Evolutionary conservation across 31 red algal species (phyloP), one percentile per base, ranked within the genome.

Genomic region (Endocladia muricata): DNA sequence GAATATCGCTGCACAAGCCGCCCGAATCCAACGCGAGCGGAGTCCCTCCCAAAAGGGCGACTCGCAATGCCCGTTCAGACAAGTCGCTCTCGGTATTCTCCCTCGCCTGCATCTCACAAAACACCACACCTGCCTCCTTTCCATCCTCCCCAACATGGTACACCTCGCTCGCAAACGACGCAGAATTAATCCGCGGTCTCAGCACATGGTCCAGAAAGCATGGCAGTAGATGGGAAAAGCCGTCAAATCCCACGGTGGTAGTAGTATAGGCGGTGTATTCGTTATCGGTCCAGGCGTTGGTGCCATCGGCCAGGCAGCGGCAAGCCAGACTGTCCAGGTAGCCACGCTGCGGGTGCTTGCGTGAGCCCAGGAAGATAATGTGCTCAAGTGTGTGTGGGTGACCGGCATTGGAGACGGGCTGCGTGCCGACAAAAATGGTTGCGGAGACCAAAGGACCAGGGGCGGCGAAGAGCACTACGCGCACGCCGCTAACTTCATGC

Each of bases 231-330:
- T 73, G 31, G 15, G 74, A n/a, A 74, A 94, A 86, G 59, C 91
- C 96, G 4, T 92, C 82, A 30, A 93, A 74, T 26, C 96, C 96
- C n/a, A 83, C 96, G 11, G 91, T 94, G 8, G 48, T 76, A 31
- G 85, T 59, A 29, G 96, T 98, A 47, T 94, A 98, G 13, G 91
- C 91, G 4, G 96, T 98, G 42, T 94, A 84, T 41, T 98, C 96
- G 8, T 51, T 79, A 26, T 75, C 87, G 4, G 96, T 98, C 91
- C 91, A 98, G 22, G 96, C 96, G 52, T 98, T 98, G 61, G 96
- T 98, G 32, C 96, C 96, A 42, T 89, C 69, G 6, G 81, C 70
- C 8, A 94, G 64, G 63, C 86, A 92, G 6, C 91, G 88, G 52
- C 78, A 87, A 2, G 95, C 95, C 17, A 98, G 77, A 47, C 70